Conservation (phyloP, 2,329 filamentous ascomycete genomes). For the Pezicula neosporulosa region DNA sequence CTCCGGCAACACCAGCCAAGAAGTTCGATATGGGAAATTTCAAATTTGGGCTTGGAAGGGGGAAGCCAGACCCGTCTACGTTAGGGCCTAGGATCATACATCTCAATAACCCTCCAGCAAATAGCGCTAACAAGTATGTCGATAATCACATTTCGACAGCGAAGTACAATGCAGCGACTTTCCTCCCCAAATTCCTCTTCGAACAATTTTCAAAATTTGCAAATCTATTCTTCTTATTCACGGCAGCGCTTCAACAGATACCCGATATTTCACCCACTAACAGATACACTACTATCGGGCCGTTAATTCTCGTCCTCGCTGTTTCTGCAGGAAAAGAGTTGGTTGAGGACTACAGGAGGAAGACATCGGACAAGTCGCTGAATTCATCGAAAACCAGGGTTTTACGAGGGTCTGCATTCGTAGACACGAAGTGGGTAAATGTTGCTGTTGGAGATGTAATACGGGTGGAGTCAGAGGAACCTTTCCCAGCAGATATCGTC, state of each 20-base stretch:
- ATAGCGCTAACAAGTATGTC: conserved; percentile 82
- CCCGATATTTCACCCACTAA: conserved; percentile 94
- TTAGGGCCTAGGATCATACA: conserved; percentile 90
- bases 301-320: conserved; percentile 82
- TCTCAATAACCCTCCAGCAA: conserved; percentile 94
- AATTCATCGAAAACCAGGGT: conserved; percentile 86
- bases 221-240: conserved; percentile 99
- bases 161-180: conserved; percentile 93
- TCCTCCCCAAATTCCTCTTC: conserved; percentile 93
- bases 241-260: conserved; percentile 90
- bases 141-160: conserved; percentile 97
- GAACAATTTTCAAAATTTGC: conserved; percentile 99
- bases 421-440: conserved; percentile 90
- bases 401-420: conserved; percentile 77
- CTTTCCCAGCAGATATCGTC: conserved; percentile 92
- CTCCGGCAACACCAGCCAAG: conserved; percentile 40
- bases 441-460: conserved; percentile 90
- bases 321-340: conserved; percentile 96
- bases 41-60: conserved; percentile 86
- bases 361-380: conserved; percentile 78
- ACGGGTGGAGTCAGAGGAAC: conserved; percentile 88
- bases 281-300: conserved; percentile 91
- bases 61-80: conserved; percentile 84
- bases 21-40: conserved; percentile 72
- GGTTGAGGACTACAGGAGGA: conserved; percentile 89